Percentiles rank a stretch among this genome's conserved stretches.
These are phyloP conservation scores for Euclidium syriacum DNA, from an alignment of 345 rosid species.

Conservation along the genomic window DNA sequence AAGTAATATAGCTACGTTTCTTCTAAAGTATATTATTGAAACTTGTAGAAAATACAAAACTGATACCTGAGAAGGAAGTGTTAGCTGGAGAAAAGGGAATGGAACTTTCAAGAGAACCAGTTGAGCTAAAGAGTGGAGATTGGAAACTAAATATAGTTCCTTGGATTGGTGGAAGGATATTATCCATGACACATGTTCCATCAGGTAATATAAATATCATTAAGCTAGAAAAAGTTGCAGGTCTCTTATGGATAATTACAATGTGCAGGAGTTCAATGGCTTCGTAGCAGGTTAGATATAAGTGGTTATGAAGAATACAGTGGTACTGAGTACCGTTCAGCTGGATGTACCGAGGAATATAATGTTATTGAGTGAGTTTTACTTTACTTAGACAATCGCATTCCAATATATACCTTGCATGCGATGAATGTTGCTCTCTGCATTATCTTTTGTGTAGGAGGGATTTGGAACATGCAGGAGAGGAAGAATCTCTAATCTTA, in stretches of 20 bases:
- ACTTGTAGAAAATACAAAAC: constrained; percentile 57
- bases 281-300: constrained; percentile 74
- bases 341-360: constrained; percentile 87
- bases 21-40: background rate
- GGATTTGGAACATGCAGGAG: constrained; percentile 70
- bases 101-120: constrained; percentile 55
- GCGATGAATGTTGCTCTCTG: background rate
- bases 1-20: background rate
- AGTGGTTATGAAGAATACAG: constrained; percentile 87
- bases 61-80: constrained; percentile 54
- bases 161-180: constrained; percentile 91
- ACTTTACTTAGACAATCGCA: background rate
- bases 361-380: constrained; percentile 61
- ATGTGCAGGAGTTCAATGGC: constrained; percentile 78
- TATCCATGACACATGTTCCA: constrained; percentile 86
- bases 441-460: constrained; percentile 40
- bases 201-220: constrained; percentile 48
- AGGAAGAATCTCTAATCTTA: constrained; percentile 57
- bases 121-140: constrained; percentile 62
- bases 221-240: background rate
- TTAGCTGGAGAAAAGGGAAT: constrained; percentile 50
- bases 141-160: constrained; percentile 79
- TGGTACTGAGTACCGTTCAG: constrained; percentile 78
- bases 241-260: background rate
- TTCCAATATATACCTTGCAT: background rate